Evolutionary conservation across 1,139 yeast genomes (phyloP), one percentile per base, ranked within the genome.

Genomic region (Oligophagozyma castellii): DNA sequence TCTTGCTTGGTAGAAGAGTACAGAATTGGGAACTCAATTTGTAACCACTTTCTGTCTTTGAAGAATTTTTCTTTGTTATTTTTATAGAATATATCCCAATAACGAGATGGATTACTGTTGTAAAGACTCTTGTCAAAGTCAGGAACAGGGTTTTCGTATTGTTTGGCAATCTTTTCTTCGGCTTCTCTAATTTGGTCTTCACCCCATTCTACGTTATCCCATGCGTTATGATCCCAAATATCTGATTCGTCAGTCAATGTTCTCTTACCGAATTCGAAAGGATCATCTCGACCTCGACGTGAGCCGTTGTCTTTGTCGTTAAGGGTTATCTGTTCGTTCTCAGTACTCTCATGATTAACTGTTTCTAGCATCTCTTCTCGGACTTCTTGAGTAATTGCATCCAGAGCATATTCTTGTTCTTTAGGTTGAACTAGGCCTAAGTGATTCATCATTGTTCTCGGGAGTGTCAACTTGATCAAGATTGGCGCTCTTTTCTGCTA

Each of bases 191-290:
- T 58, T 51, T 92, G 96, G 43, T 83, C 94, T 29, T 78, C 84
- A 28, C 93, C 96, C 95, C 95, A 86, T 48, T 84, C 95, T 13
- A 84, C 95, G 51, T 92, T 94, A 52, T 89, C 99, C 73, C 99
- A 89, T 0, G 99, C 98, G 53, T 89, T 89, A 51, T 80, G 93
- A 38, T 70, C 69, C 73, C 93, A 89, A 1, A 92, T 94, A 24
- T 83, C 86, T 4, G 76, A 73, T 20, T 73, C 78, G 28, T 74
- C 70, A 4, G 67, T 67, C 35, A 89, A 61, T 40, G 59, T 70
- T 32, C 99, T 63, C 50, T 83, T 93, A 4, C 99, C 98, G 54
- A 89, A 89, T 12, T 76, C 75, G 55, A 81, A 89, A 3, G 98
- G 96, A 20, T 72, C 64, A 42, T 89, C 96, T 36, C 89, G 79